These are phyloP conservation scores for Fusarium circinatum DNA, from an alignment of 2,329 filamentous ascomycete genomes.

Conservation along the genomic window DNA sequence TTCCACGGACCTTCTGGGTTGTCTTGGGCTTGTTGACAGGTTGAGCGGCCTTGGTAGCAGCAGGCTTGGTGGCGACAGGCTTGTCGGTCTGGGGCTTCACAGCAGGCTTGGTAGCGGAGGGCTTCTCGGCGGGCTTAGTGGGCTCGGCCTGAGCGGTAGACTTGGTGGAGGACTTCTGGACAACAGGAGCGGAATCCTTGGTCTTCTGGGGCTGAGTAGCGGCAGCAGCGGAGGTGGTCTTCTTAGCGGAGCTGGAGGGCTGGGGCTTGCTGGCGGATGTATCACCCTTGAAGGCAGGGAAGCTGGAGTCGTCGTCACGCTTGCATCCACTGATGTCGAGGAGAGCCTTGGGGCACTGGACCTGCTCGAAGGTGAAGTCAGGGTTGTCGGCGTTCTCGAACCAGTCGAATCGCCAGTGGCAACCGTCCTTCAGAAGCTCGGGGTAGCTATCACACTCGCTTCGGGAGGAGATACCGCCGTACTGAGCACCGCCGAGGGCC, in stretches of 20 bases:
- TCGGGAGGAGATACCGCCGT: conserved; percentile 65
- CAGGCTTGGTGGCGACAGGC: conserved; percentile 8
- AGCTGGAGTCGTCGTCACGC: conserved; percentile 46
- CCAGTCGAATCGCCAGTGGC: conserved; percentile 73
- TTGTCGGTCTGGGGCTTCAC: neutral
- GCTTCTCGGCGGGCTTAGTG: conserved; percentile 11
- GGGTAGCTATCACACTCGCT: conserved; percentile 65
- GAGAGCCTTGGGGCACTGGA: conserved; percentile 64
- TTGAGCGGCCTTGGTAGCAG: conserved; percentile 5
- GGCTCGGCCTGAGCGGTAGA: conserved; percentile 1
- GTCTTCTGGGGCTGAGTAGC: conserved; percentile 15
- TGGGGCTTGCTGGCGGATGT: conserved; percentile 22
- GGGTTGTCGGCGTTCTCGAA: conserved; percentile 69
- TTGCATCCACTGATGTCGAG: conserved; percentile 53
- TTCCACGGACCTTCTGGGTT: conserved; percentile 24
- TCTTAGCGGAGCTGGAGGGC: neutral
- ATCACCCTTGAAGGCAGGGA: conserved; percentile 39
- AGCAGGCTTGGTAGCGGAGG: neutral
- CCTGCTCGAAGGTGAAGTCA: conserved; percentile 63
- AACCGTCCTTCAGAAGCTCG: conserved; percentile 63
- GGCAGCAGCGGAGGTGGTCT: neutral
- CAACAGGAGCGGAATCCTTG: conserved; percentile 14
- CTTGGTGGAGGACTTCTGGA: conserved; percentile 26
- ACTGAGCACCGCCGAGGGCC: conserved; percentile 61
- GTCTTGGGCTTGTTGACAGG: conserved; percentile 4